These are phyloP conservation scores for Pouteria glomerata DNA, from an alignment of 148 eudicot genomes.

Conservation along the genomic window DNA sequence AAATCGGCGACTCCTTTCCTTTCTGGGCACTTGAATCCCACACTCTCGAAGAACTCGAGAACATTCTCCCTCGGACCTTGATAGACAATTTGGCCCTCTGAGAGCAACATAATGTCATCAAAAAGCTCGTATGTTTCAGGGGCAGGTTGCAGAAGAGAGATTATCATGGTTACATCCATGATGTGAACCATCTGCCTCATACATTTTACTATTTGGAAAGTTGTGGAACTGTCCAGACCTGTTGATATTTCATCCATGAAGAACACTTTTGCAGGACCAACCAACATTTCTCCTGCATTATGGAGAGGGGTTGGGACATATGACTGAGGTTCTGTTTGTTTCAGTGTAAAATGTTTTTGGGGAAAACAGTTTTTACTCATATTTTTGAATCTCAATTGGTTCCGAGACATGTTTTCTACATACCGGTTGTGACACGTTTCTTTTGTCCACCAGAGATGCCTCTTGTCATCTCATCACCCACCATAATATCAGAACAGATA, in stretches of 20 bases:
- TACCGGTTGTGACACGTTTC: constrained; percentile 45
- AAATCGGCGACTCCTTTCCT: constrained; percentile 56
- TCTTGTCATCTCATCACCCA: constrained; percentile 43
- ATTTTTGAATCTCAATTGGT: not conserved
- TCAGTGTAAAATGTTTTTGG: too few species aligned
- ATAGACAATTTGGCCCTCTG: constrained; percentile 38
- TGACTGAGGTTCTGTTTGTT: too few species aligned
- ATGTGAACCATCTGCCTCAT: constrained; percentile 49
- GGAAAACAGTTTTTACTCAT: too few species aligned
- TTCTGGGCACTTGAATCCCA: constrained; percentile 50
- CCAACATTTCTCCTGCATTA: constrained; percentile 42
- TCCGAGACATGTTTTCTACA: not conserved
- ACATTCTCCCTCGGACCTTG: constrained; percentile 45
- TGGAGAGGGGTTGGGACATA: too few species aligned
- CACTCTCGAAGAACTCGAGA: constrained; percentile 38
- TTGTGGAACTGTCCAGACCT: constrained; percentile 45
- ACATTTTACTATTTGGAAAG: constrained; percentile 32
- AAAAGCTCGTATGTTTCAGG: constrained; percentile 40
- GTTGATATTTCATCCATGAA: constrained; percentile 44
- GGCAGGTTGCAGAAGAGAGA: constrained; percentile 44
- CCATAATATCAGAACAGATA: constrained; percentile 37
- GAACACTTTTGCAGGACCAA: constrained; percentile 42
- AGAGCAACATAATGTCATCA: constrained; percentile 38
- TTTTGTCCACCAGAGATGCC: constrained; percentile 50
- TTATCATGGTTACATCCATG: constrained; percentile 41